Evolutionary conservation across 768 basidiomycete genomes (phyloP), one percentile per base, ranked within the genome.

Genomic region (Lactifluus piperatus): DNA sequence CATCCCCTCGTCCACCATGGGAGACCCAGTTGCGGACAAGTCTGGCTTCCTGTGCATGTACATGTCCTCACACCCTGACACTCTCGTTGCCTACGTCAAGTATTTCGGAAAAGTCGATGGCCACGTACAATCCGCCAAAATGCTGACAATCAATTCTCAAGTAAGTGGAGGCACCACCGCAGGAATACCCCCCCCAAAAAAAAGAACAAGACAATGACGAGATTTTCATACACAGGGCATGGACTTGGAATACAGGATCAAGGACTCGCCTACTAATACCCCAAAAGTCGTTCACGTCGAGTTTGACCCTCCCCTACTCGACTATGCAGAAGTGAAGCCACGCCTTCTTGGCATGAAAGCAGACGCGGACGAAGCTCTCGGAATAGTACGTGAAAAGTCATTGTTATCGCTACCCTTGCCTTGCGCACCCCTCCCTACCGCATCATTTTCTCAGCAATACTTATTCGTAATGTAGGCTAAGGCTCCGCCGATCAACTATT

Each of bases 41-140:
- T 88, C 88, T 20, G 75, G 74, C 1, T 93, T 90, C 68, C 76
- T 92, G 43, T 80, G 81, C 69, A 86, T 83, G 81, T 93, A 92
- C 75, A 92, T 91, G 90, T 84, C 80, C 30, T 82, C 75, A 62
- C 91, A 91, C 66, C 86, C 86, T 0, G 89, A 91, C 67, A 91
- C 90, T 1, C 75, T 92, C 64, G 87, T 92, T 34, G 87, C 87
- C 3, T 93, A 91, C 64, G 87, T 86, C 43, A 87, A 84, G 63
- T 81, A 85, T 77, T 88, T 78, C 65, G 88, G 85, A 9, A 82
- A 85, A 62, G 77, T 89, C 11, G 65, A 73, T 22, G 76, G 78
- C 29, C 73, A 73, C 39, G 78, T 89, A 18, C 70, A 71, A 2
- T 77, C 78, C n/a, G 88, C 88, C 8, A 76, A 82, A 68, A 87